Evolutionary conservation across 148 eudicot species (phyloP), one percentile per base, ranked within the genome.

Genomic region (Rhododendron ferrugineum): DNA sequence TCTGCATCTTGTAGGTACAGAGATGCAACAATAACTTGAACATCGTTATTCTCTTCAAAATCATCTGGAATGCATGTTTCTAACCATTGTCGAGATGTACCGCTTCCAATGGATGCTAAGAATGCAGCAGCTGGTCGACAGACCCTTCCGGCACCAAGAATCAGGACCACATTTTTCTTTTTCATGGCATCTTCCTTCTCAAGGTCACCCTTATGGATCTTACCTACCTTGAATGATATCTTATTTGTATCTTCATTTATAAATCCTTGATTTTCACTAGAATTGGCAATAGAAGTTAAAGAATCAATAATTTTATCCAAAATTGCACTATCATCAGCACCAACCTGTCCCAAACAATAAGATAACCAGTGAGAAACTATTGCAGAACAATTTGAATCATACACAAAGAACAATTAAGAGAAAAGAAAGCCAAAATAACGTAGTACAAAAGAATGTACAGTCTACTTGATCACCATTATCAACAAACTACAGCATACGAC

Each of bases 131-230:
- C 98, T 86, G 99, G 99, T 89, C 92, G 93, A 90, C 99, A 97
- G 79, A 97, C 99, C 30, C 98, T 91, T n/a, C 99, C 99, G 85
- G 99, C 98, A 85, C 99, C 99, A 88, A 97, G 93, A 85, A 97
- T 94, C 11, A 97, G 91, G 83, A 97, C 94, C n/a, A 47, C 72
- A 78, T 85, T 78, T 87, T 89, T 93, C 70, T 83, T 92, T 80
- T 79, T 90, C 37, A 47, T 70, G 83, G 89, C 89, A 80, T 80
- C 83, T 78, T 85, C 89, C 77, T 66, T 75, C 60, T 42, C 82
- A 22, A 79, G 47, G 23, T 88, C 91, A 72, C 85, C 90, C 84
- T 92, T 91, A 42, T 90, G 87, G 82, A 90, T 84, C 82, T 87
- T 89, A 30, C 98, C 98, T 78, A 93, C 85, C 81, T 89, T 92